Evolutionary conservation across 1,284 basidiomycete genomes (phyloP), one percentile per base, ranked within the genome.

Genomic region (Waitea zeae): DNA sequence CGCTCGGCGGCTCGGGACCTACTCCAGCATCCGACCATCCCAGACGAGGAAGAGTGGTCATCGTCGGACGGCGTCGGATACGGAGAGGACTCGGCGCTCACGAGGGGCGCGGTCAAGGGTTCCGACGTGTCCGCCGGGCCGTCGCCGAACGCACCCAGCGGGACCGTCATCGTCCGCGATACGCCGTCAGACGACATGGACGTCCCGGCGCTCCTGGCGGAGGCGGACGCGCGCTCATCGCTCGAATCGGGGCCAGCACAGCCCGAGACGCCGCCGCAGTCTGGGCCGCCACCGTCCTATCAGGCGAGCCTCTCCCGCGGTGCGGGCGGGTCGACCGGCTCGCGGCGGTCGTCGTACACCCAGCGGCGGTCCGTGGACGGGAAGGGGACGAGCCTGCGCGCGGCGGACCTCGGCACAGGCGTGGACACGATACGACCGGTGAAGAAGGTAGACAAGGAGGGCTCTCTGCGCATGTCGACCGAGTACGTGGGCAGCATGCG

Each of bases 381-480:
- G 19, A 55, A 70, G 29, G 89, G 88, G 3, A 89, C 86, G 0
- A 61, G 88, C 1, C 58, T 92, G 42, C 67, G 66, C 22, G 76
- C 76, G 43, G 86, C 74, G 4, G 87, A 92, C 53, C 53, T 93
- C 5, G 87, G 86, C 4, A 79, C 65, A 39, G 87, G 87, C 1
- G 63, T 84, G 31, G 84, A 84, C 45, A 93, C 89, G 1, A 84
- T 95, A 45, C 69, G 89, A 38, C 90, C 90, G 0, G 77, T 93
- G 42, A 92, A 92, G 62, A 87, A 86, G 48, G 75, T 92, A 15
- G 87, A 95, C 49, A 67, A 77, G 1, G 61, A 66, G 3, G 74
- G 77, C 9, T 87, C 83, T 1, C 56, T 88, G n/a, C 62, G 76
- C 39, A 51, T 86, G 26, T 89, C 86, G 4, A 63, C 73, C 13